These are phyloP conservation scores for Argentina anserina DNA, from an alignment of 306 rosid genomes.

Conservation along the genomic window DNA sequence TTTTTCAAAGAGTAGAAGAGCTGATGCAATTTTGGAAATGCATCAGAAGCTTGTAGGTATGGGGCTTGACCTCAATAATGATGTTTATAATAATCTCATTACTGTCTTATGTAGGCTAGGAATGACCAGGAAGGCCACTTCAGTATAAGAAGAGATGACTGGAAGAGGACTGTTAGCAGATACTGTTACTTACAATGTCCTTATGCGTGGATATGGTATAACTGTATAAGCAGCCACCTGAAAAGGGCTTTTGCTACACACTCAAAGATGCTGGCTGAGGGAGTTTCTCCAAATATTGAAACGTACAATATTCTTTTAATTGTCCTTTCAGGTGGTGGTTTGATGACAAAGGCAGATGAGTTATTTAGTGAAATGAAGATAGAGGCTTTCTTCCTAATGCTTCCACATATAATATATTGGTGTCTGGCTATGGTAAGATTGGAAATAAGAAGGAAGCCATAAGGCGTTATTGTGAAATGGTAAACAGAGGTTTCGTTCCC, in stretches of 20 bases:
- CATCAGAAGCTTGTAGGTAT: slow-evolving; percentile 57
- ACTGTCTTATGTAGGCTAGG: slow-evolving; percentile 67
- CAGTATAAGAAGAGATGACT: slow-evolving; percentile 58
- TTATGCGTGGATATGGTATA: slow-evolving; percentile 63
- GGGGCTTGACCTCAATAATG: slow-evolving; percentile 59
- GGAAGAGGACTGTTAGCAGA: slow-evolving; percentile 52
- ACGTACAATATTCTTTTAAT: slow-evolving; percentile 67
- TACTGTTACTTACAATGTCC: slow-evolving; percentile 63
- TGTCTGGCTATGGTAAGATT: slow-evolving; percentile 67
- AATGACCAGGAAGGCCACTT: slow-evolving; percentile 74
- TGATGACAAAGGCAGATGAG: slow-evolving; percentile 61
- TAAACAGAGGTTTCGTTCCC: slow-evolving; percentile 75
- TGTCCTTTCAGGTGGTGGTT: slow-evolving; percentile 61
- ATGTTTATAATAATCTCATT: slow-evolving; percentile 65
- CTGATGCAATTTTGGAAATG: slow-evolving; percentile 54
- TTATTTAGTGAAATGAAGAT: slow-evolving; percentile 58
- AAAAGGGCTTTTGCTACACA: slow-evolving; percentile 54
- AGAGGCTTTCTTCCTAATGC: slow-evolving; percentile 66
- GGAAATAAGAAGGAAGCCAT: slow-evolving; percentile 66
- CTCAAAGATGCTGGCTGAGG: slow-evolving; percentile 54
- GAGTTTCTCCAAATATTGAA: slow-evolving; percentile 62
- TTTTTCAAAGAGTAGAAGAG: slow-evolving; percentile 52
- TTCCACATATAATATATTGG: slow-evolving; percentile 63
- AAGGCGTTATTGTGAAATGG: slow-evolving; percentile 78
- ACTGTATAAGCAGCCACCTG: slow-evolving; percentile 60